phyloP scores from a whole-genome alignment of 208 protist genomes.

The Wallacemonas collosoma region DNA sequence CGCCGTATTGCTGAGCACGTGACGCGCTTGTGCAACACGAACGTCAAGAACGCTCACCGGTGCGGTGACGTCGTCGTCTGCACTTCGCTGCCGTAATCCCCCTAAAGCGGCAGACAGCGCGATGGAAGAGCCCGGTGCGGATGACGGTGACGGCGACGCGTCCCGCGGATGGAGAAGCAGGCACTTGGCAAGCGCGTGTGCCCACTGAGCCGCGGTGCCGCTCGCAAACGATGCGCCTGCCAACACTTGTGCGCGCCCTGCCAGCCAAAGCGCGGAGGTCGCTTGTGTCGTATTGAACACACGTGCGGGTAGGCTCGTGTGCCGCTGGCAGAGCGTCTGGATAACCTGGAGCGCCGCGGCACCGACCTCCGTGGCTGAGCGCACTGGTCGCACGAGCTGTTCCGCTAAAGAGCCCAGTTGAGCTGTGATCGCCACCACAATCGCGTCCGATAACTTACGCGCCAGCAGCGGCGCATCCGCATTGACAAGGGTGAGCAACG shows the following conservation, averaged over 20 bases:
- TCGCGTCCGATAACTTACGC: background rate
- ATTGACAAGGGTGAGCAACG: background rate
- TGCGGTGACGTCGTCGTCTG: background rate
- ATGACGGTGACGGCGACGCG: background rate
- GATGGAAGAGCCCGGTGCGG: background rate
- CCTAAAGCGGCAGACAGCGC: too few relatives aligned
- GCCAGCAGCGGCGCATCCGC: slow-evolving; percentile 2
- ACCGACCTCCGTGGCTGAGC: background rate
- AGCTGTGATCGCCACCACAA: background rate
- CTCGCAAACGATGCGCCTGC: slow-evolving; percentile 6
- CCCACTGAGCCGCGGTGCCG: slow-evolving; percentile 1
- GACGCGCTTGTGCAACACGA: background rate
- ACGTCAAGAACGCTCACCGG: background rate
- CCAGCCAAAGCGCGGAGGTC: background rate
- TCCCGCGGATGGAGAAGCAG: background rate
- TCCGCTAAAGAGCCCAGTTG: background rate
- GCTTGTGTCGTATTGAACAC: slow-evolving; percentile 3
- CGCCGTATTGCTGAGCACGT: background rate
- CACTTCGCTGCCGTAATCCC: too few relatives aligned
- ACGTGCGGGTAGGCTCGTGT: background rate
- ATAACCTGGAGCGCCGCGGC: background rate
- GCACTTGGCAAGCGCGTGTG: background rate
- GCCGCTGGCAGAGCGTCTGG: background rate
- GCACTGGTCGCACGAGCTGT: slow-evolving; percentile 10
- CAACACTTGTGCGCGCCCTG: background rate